Base-by-base conservation (phyloP, 169 alveolate species). In the Plasmodium coatneyi region DNA sequence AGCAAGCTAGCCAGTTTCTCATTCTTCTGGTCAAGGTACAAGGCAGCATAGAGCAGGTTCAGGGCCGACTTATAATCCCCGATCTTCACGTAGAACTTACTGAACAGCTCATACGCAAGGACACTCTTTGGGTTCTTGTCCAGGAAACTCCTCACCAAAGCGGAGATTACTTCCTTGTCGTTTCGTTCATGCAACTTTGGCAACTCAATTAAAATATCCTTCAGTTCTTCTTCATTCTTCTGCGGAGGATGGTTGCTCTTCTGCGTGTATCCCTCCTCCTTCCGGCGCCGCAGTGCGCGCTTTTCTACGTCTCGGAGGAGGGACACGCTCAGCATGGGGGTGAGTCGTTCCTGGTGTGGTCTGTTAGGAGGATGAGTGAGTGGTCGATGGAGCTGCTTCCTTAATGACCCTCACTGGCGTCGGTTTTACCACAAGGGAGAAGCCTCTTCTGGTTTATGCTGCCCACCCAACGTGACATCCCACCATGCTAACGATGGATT, bases 11-110 rank as follows among this genome's bases (percentile, higher is more conserved):
- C 41, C 22, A 84, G 60, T 10, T 32, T 46, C 7, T 76, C 80
- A 66, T 84, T 84, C 16, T 74, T 56, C 5, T 74, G 78, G 36
- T 84, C 84, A 12, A 84, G 32, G 34, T 84, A 84, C 80, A 84
- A n/a, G 28, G 84, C 93, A 19, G 93, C 93, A 74, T 66, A 84
- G 12, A 84, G 30, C 14, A 84, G 41, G 41, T 74, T 84, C 43
- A 84, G 56, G 10, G 86, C 66, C 14, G 66, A 46, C 28, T 78
- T 72, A 36, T 84, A 72, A 10, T 84, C 66, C 34, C 74, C 60
- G 52, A 49, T 84, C 12, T 84, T 74, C 5, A 84, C 5, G 41
- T 84, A 74, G 32, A 84, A 84, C 22, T 16, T 84, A n/a, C 54
- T 84, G 22, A 84, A 84, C 1, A 52, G 32, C n/a, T 43, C 79